A percentile compares a stretch with the other conserved stretches of the same genome.
Conservation (phyloP, 306 rosid genomes). For the Gynostemma pentaphyllum region DNA sequence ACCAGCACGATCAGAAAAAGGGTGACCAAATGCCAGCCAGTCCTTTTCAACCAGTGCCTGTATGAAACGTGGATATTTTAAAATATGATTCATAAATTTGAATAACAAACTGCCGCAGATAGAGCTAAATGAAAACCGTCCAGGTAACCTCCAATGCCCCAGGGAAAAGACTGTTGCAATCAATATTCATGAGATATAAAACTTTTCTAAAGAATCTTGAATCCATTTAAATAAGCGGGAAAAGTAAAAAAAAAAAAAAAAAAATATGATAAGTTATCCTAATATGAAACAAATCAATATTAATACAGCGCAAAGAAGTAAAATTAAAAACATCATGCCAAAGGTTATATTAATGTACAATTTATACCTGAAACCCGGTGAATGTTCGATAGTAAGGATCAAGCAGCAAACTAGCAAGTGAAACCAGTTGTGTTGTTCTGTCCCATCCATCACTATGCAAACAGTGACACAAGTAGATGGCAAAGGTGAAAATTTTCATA, state of each 20-base stretch:
- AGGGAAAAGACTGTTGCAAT: neutral
- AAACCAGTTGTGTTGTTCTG: conserved; percentile 86
- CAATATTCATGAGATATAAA: neutral
- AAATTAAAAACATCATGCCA: neutral
- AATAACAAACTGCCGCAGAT: neutral
- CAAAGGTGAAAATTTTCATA: neutral
- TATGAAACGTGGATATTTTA: conserved; percentile 6
- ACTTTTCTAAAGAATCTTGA: neutral
- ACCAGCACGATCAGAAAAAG: conserved; percentile 78
- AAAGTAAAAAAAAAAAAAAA: too few relatives aligned
- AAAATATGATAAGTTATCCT: neutral
- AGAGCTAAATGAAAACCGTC: neutral
- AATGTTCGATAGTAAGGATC: conserved; percentile 94
- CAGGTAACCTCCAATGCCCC: neutral
- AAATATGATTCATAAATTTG: neutral
- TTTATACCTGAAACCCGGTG: conserved; percentile 77
- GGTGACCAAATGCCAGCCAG: conserved; percentile 98
- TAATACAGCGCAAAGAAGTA: neutral
- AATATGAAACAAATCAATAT: neutral
- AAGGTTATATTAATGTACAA: neutral
- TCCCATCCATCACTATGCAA: conserved; percentile 94
- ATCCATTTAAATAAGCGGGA: neutral
- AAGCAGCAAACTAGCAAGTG: conserved; percentile 85
- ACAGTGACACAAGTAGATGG: conserved; percentile 4
- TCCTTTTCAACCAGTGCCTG: conserved; percentile 96